phyloP scores from a whole-genome alignment of 768 basidiomycete genomes.

The Lanmaoa rubissima region DNA sequence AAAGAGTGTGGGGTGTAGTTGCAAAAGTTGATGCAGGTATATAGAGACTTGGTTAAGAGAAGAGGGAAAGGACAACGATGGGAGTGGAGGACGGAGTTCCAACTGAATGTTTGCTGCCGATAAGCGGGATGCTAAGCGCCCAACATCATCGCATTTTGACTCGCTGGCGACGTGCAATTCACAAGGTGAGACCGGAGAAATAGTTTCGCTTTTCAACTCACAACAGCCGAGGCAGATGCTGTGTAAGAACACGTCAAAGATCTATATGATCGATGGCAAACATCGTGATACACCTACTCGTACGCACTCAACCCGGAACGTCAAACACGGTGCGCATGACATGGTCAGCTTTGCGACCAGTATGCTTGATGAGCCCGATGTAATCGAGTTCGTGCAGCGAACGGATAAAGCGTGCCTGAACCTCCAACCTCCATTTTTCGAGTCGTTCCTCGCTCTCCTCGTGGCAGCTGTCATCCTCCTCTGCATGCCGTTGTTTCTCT shows the following conservation, averaged over 20 bases:
- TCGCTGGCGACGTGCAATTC: background rate
- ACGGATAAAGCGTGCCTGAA: slow-evolving; percentile 77
- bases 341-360: slow-evolving; percentile 75
- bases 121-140: background rate
- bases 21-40: slow-evolving; percentile 2
- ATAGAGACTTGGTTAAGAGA: background rate
- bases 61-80: background rate
- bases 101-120: slow-evolving; percentile 16
- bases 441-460: slow-evolving; percentile 34
- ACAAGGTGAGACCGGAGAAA: background rate
- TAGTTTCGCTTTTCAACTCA: background rate
- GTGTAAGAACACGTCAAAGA: slow-evolving; percentile 7
- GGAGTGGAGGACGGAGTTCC: slow-evolving; percentile 31
- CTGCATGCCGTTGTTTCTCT: slow-evolving; percentile 25
- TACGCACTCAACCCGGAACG: slow-evolving; percentile 7
- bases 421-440: slow-evolving; percentile 58
- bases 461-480: slow-evolving; percentile 16
- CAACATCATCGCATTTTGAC: background rate
- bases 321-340: slow-evolving; percentile 70
- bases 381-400: slow-evolving; percentile 81
- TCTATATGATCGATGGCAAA: background rate
- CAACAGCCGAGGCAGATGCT: background rate
- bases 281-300: slow-evolving; percentile 16
- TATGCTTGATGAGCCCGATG: slow-evolving; percentile 78
- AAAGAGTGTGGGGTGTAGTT: slow-evolving; percentile 25